Evolutionary conservation across 257 asterid genomes (phyloP), one percentile per base, ranked within the genome.

Genomic region (Euphrasia confusa): DNA sequence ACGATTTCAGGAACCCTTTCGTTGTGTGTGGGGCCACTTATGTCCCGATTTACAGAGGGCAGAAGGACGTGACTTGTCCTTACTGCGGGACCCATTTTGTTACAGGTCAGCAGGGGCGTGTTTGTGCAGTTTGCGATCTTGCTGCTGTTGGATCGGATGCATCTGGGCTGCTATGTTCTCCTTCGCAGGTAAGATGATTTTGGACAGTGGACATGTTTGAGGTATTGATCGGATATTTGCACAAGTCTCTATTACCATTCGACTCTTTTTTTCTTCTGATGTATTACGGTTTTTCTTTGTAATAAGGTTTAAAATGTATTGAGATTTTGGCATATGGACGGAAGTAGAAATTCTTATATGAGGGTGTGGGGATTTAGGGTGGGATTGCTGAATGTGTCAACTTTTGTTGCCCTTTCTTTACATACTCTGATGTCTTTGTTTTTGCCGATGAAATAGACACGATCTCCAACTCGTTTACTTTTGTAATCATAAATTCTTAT

Each of bases 1-100:
- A 87, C 14, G 97, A 90, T 60, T 87, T 90, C 60, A 80, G 97
- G 74, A 90, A 90, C 52, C 96, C 97, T 10, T 90, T 90, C 28
- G 95, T 90, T 4, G 74, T 85, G 7, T 90, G 97, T 67, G 97
- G 96, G 58, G 94, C 95, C 33, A 84, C 96, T 0, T 81, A 87
- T 55, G 83, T 80, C 32, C 97, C 96, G 1, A 90, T 90, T 62
- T 90, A 87, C 68, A 71, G 87, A 12, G 97, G 97, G 28, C 97
- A 90, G 76, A 87, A 68, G 72, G 95, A 90, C 40, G 83, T 74
- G 28, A 73, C 81, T 35, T 90, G 97, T 74, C 95, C 97, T 2
- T 90, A 87, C 65, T 90, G 97, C 68, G 32, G 72, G 39, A 64
- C 90, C 1, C 93, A 81, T 68, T 90, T 83, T 28, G 90, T 81